phyloP scores from a whole-genome alignment of 2,329 filamentous ascomycete species.

The Alternaria ventricosa region DNA sequence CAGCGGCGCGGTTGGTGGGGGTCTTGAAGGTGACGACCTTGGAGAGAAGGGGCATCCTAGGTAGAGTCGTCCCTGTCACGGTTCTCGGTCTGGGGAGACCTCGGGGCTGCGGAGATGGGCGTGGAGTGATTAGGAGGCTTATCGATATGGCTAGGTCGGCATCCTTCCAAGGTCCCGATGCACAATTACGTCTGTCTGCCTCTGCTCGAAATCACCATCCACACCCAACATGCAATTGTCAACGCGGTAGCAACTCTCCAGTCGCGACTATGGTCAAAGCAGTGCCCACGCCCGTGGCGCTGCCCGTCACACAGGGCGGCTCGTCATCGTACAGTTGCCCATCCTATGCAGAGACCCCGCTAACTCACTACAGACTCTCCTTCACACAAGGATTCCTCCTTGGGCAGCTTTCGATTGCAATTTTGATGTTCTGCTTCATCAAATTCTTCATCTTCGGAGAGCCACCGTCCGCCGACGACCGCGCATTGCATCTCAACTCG shows the following conservation, averaged over 20 bases:
- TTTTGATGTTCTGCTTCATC: constrained; percentile 93
- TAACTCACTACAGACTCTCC: constrained; percentile 66
- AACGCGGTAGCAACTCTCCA: constrained; percentile 9
- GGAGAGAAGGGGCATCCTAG: constrained; percentile 23
- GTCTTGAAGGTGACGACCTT: constrained; percentile 22
- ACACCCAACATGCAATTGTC: constrained; percentile 8
- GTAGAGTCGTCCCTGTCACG: not conserved
- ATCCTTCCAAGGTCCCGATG: constrained; percentile 7
- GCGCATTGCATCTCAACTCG: constrained; percentile 75
- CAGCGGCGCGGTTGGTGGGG: constrained; percentile 22
- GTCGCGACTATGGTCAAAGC: constrained; percentile 22
- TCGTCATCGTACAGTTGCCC: constrained; percentile 22
- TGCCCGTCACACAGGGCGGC: constrained; percentile 23
- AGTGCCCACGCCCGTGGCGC: constrained; percentile 19
- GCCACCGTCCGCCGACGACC: constrained; percentile 80
- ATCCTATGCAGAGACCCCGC: constrained; percentile 19
- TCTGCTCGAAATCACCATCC: not conserved
- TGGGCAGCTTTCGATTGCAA: constrained; percentile 89
- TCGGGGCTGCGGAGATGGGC: constrained; percentile 2
- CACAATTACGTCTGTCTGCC: constrained; percentile 9
- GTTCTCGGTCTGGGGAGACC: not conserved
- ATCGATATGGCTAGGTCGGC: constrained; percentile 5
- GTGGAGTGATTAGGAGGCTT: constrained; percentile 14
- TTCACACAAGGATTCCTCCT: constrained; percentile 94
- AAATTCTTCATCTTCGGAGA: constrained; percentile 99